Base-by-base conservation (phyloP, 2,329 filamentous ascomycete species). In the Arachnopeziza araneosa region DNA sequence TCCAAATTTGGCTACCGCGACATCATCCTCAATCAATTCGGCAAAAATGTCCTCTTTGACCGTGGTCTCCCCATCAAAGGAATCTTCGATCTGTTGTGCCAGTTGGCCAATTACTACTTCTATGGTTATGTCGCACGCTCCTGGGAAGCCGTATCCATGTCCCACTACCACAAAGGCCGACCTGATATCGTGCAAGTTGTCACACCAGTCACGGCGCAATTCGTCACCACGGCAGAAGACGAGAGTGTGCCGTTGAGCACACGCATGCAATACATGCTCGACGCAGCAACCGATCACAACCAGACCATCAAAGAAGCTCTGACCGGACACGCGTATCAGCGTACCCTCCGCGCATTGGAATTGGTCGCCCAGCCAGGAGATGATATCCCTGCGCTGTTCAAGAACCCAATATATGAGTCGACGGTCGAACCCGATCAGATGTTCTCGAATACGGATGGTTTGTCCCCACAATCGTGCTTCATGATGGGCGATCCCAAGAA, bases 71-170 rank as follows among this genome's bases (percentile, higher is more conserved):
- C 54, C 8, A 50, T 50, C 36, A 56, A 56, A 44, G 48, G 54
- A 23, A 50, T 50, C 14, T 56, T 9, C 36, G 54, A 56, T 24
- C 22, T 56, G 12, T 7, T 56, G 36, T 22, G 12, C 24, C 48
- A 24, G 24, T 36, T 56, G 17, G 54, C 54, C 48, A 56, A 50
- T 19, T 50, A 24, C 36, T 56, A 50, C 21, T 56, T 50, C 36
- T 56, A 50, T 22, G 54, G 54, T 6, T 50, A 56, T 19, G 49
- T 50, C 26, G 21, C 54, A 3, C 19, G 48, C 3, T 50, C 36
- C 14, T 56, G 54, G 54, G 36, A 56, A 50, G 54, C 54, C n/a
- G 49, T 56, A 14, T 56, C 54, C 10, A 56, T 56, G 54, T 50
- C 36, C 3, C 54, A 56, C 24, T 56, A 50, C 21, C 54, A 56